phyloP scores from a whole-genome alignment of 495 filamentous ascomycete genomes.

The Hypoxylon subgilvum region DNA sequence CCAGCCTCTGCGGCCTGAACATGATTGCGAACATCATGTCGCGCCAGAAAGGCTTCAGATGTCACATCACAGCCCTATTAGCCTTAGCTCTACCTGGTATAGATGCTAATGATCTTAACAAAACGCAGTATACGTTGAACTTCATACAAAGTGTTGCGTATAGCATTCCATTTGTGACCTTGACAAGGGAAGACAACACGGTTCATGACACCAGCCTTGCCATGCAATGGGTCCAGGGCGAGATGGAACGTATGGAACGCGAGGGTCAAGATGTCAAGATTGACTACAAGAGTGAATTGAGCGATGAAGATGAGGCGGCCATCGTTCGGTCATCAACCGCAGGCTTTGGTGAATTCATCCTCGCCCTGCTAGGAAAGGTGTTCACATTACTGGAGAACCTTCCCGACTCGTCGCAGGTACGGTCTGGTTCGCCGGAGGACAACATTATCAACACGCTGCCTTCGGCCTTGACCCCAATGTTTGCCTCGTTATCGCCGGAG shows the following conservation, averaged over 20 bases:
- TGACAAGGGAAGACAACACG: slow-evolving; percentile 72
- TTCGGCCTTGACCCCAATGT: slow-evolving; percentile 86
- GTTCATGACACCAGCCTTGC: slow-evolving; percentile 80
- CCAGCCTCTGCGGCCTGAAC: slow-evolving; percentile 87
- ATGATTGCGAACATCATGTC: slow-evolving; percentile 88
- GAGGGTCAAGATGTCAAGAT: slow-evolving; percentile 83
- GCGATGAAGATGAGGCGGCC: slow-evolving; percentile 83
- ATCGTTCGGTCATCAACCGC: slow-evolving; percentile 96
- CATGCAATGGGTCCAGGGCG: slow-evolving; percentile 89
- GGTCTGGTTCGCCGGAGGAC: slow-evolving; percentile 92
- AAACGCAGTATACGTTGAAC: slow-evolving; percentile 90
- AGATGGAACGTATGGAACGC: slow-evolving; percentile 90
- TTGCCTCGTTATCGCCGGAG: slow-evolving; percentile 89
- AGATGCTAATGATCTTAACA: slow-evolving; percentile 96
- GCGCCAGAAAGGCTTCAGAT: slow-evolving; percentile 88
- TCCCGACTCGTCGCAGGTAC: slow-evolving; percentile 83
- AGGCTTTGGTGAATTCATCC: slow-evolving; percentile 87
- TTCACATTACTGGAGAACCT: slow-evolving; percentile 96
- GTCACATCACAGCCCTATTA: slow-evolving; percentile 90
- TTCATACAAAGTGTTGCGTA: slow-evolving; percentile 95
- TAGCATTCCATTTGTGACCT: slow-evolving; percentile 86
- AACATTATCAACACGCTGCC: slow-evolving; percentile 96
- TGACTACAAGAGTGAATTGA: slow-evolving; percentile 82
- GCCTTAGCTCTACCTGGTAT: slow-evolving; percentile 93
- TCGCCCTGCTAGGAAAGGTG: slow-evolving; percentile 87